These are phyloP conservation scores for Hyphodiscus sp. DNA, from an alignment of 2,329 filamentous ascomycete species.

Conservation along the genomic window DNA sequence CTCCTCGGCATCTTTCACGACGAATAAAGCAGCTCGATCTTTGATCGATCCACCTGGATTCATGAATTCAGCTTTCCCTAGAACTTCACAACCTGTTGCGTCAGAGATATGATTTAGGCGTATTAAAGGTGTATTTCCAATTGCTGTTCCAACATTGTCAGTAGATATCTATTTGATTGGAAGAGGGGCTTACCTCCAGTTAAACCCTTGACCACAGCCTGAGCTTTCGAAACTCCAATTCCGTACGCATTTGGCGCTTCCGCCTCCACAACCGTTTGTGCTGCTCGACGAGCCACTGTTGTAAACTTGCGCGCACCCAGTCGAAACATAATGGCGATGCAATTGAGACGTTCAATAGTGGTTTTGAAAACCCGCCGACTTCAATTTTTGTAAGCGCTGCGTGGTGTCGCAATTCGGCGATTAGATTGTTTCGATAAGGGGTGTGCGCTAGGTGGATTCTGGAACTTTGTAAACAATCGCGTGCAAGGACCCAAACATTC, in stretches of 20 bases:
- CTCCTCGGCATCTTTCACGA: constrained; percentile 90
- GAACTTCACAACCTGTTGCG: constrained; percentile 85
- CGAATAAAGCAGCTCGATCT: constrained; percentile 90
- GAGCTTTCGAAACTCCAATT: constrained; percentile 58
- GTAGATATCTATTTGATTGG: background rate
- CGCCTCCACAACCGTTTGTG: constrained; percentile 38
- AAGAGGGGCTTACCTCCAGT: constrained; percentile 50
- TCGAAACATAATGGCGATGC: constrained; percentile 42
- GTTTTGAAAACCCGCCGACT: background rate
- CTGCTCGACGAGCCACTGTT: constrained; percentile 44
- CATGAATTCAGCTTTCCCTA: constrained; percentile 98
- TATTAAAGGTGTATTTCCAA: constrained; percentile 95
- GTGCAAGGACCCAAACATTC: background rate
- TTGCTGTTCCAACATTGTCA: constrained; percentile 55
- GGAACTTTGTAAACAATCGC: background rate
- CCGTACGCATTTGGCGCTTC: constrained; percentile 48
- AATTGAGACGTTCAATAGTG: background rate
- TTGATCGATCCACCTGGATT: constrained; percentile 96
- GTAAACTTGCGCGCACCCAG: constrained; percentile 49
- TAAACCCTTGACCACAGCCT: constrained; percentile 59
- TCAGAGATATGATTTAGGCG: constrained; percentile 81
- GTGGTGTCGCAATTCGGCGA: background rate
- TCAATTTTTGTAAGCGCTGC: background rate
- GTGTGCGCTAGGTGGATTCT: background rate
- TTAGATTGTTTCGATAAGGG: background rate